These are phyloP conservation scores for Backusella liffmaniae DNA, from an alignment of 192 early-diverging fungal species.

Conservation along the genomic window DNA sequence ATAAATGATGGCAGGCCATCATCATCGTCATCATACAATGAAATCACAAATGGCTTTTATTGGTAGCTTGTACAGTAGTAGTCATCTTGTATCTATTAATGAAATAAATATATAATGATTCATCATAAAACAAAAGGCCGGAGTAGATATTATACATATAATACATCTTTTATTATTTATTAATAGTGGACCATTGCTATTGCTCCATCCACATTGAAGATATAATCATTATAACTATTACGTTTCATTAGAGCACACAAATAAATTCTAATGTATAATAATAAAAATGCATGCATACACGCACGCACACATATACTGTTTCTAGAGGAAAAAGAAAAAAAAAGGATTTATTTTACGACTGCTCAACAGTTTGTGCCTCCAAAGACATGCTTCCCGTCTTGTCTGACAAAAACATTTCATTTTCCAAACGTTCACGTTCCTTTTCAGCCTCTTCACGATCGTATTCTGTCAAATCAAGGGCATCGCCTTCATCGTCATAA, in stretches of 20 bases:
- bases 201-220: too few species aligned
- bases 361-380: conserved; percentile 7
- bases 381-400: neutral
- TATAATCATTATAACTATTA: too few species aligned
- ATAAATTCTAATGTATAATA: too few species aligned
- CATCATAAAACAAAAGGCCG: too few species aligned
- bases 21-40: neutral
- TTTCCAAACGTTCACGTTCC: conserved; percentile 28
- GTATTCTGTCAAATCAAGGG: conserved; percentile 80
- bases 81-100: neutral
- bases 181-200: too few species aligned
- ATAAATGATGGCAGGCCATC: conserved; percentile 20
- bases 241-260: too few species aligned
- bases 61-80: conserved; percentile 1
- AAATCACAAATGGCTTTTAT: conserved; percentile 4
- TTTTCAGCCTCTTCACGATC: conserved; percentile 63
- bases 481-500: conserved; percentile 71
- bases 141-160: too few species aligned
- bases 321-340: neutral
- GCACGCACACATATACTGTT: neutral
- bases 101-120: neutral
- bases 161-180: too few species aligned
- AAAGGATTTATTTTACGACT: neutral
- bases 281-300: neutral
- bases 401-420: conserved; percentile 15